Evolutionary conservation across 257 asterid species (phyloP).

Genomic region (Nicotiana tomentosiformis): DNA sequence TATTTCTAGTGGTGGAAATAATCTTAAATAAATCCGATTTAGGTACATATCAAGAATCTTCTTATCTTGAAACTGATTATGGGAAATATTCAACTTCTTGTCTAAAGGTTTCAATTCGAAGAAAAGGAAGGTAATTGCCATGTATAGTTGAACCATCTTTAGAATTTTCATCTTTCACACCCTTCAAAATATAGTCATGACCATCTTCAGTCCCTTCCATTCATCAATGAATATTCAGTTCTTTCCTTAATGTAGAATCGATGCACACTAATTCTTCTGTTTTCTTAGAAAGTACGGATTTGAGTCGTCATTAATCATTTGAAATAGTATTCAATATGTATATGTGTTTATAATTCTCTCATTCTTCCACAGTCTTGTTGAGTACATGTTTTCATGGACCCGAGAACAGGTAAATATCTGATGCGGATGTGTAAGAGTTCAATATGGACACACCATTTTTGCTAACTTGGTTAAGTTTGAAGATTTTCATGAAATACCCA

Average conservation of each 20-base stretch:
- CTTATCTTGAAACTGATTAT: not conserved
- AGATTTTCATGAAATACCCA: not conserved
- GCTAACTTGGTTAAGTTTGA: not conserved
- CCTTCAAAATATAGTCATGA: not conserved
- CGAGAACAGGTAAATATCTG: not conserved
- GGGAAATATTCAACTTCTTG: not conserved
- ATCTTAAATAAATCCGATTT: slow-evolving; percentile 81
- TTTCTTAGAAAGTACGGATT: not conserved
- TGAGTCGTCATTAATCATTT: not conserved
- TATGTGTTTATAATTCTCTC: not conserved
- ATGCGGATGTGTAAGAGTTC: too few species aligned
- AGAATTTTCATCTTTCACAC: not conserved
- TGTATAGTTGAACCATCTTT: not conserved
- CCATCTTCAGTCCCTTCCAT: not conserved
- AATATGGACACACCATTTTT: not conserved
- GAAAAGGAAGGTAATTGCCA: not conserved
- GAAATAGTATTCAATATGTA: not conserved
- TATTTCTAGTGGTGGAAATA: slow-evolving; percentile 72
- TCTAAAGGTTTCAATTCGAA: not conserved
- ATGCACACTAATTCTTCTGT: not conserved
- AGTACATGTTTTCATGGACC: not conserved
- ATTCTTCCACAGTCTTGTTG: not conserved
- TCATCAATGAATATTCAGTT: not conserved
- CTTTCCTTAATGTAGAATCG: not conserved
- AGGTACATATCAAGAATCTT: slow-evolving; percentile 34